Evolutionary conservation across 345 rosid genomes (phyloP), one percentile per base, ranked within the genome.

Genomic region (Heritiera littoralis): DNA sequence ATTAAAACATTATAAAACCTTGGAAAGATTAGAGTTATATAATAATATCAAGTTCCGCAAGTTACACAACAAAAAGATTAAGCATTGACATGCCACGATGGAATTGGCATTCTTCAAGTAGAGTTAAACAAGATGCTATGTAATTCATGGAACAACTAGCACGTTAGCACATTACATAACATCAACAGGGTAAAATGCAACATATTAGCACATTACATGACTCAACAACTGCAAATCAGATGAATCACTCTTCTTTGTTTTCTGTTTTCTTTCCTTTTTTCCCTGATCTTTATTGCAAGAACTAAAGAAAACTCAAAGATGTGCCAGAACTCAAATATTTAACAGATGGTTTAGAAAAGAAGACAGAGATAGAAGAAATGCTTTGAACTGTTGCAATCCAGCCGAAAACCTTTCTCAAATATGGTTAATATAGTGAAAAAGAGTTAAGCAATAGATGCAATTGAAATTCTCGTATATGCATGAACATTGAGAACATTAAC

Each of bases 1-100:
- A 60, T 64, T 74, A 85, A 75, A 40, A 63, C 35, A 63, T 45
- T 17, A 45, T 52, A 64, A 9, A 41, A 54, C 41, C 77, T 60
- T 71, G 2, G 23, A 28, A 46, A 48, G 38, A 10, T 67, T 67
- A n/a, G 9, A 18, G 8, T 10, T n/a, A 23, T 43, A n/a, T n/a
- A 67, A 43, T 43, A 79, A 49, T 20, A n/a, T 28, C 75, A 73
- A 59, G n/a, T 55, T 41, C 49, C 9, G 70, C 7, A 65, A 55
- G 43, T 35, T 72, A 71, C 3, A 66, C 35, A 75, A 35, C 18
- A 72, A 75, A 72, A 60, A 35, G 10, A 46, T 46, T 7, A 48
- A 70, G 40, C 38, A 70, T 12, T 49, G 35, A 35, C 38, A 35
- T 35, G 38, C 38, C 38, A 35, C 3, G 3, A 35, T 35, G 14